Percentiles rank a stretch among this genome's conserved stretches.
These are phyloP conservation scores for Globisporangium heterothallicum DNA, from an alignment of 352 stramenopile species.

Conservation along the genomic window DNA sequence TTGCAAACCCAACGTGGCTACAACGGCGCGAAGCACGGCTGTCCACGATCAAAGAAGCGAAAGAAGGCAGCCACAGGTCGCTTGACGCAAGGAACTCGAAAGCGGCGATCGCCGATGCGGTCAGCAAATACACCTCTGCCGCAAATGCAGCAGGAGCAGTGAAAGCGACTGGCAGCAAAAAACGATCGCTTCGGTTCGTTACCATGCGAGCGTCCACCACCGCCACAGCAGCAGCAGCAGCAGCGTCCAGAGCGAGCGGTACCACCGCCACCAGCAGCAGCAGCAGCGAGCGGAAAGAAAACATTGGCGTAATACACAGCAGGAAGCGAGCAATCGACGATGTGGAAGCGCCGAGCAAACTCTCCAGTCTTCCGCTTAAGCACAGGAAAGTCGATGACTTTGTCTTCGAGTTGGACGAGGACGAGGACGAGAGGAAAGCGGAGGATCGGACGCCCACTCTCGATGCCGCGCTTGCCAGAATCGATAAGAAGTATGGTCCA, in stretches of 20 bases:
- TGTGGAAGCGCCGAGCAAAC: constrained; percentile 14
- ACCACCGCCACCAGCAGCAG: background rate
- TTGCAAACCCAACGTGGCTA: background rate
- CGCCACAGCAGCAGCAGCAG: background rate
- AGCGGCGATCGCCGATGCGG: background rate
- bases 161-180: constrained; percentile 3
- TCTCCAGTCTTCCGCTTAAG: constrained; percentile 5
- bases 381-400: constrained; percentile 11
- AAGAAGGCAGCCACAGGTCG: no score
- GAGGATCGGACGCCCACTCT: constrained; percentile 4
- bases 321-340: constrained; percentile 12
- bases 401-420: background rate
- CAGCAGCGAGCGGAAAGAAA: background rate
- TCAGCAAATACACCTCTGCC: constrained; percentile 7
- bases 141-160: background rate
- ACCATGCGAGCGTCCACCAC: background rate
- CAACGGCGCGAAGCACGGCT: background rate
- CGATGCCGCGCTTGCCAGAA: constrained; percentile 12
- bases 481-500: constrained; percentile 9
- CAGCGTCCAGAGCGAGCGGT: background rate
- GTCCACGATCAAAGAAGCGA: background rate
- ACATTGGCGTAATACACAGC: constrained; percentile 1
- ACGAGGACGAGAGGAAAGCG: constrained; percentile 5
- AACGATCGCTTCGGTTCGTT: constrained; percentile 1
- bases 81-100: background rate